Base-by-base conservation (phyloP, 2,329 filamentous ascomycete species). In the Pseudocercospora cruenta region DNA sequence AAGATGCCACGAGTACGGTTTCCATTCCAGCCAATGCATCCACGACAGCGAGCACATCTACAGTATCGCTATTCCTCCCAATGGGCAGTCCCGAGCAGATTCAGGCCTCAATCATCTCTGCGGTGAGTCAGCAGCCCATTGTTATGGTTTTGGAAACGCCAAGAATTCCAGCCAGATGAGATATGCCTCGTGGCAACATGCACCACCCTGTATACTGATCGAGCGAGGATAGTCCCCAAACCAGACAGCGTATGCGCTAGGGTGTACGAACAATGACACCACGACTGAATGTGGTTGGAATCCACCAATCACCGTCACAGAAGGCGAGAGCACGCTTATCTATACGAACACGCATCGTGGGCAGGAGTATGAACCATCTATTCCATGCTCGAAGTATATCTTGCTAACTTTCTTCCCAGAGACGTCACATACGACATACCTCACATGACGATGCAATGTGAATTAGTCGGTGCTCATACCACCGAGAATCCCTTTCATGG, bases 231-330 rank as follows among this genome's bases (percentile, higher is more conserved):
- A 70, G 66, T 66, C 69, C 22, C 69, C 69, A 3, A 71, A 71
- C 24, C 55, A 68, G 28, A 75, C 74, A 4, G 71, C 70, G 21
- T 75, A 71, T 59, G 73, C 71, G 16, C 64, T 76, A 4, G 70
- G 71, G 28, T 76, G 73, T 63, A 54, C 28, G 14, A 47, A 62
- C 3, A 53, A 64, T 24, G 47, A 61, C 31, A 67, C 64, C n/a
- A 67, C 65, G 43, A 67, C 67, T 19, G 64, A 49, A 26, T 76
- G 75, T 59, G 43, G 53, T 9, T 69, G 75, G 67, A 58, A 67
- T 24, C 65, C 70, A 19, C 65, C 74, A 9, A 70, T 76, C 58
- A 76, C 72, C 8, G 63, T 77, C 1, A 77, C 75, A 1, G 72
- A 73, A 63, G 74, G 74, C 57, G 68, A 69, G 33, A 75, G 73